phyloP scores from a whole-genome alignment of 2,329 filamentous ascomycete genomes.

The Pseudopithomyces maydicus region DNA sequence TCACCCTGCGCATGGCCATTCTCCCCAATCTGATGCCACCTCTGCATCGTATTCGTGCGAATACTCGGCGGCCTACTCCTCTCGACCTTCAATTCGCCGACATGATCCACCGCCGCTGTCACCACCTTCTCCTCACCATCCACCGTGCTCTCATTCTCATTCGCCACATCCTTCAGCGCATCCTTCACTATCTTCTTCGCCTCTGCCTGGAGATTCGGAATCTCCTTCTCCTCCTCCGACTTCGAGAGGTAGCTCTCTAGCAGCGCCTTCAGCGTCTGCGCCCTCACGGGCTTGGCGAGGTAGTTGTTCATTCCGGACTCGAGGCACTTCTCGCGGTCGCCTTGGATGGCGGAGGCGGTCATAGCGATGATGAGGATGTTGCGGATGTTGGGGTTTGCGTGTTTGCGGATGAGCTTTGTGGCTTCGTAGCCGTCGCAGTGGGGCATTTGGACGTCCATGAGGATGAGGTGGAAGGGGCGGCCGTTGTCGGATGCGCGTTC shows the following conservation, averaged over 20 bases:
- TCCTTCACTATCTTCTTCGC: constrained; percentile 51
- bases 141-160: neutral
- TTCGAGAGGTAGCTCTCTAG: constrained; percentile 70
- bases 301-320: constrained; percentile 98
- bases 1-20: neutral
- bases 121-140: neutral
- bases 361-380: constrained; percentile 94
- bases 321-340: constrained; percentile 93
- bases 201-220: constrained; percentile 52
- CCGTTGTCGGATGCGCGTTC: constrained; percentile 72
- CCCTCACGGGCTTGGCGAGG: constrained; percentile 91
- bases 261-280: constrained; percentile 83
- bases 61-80: constrained; percentile 10
- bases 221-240: constrained; percentile 41
- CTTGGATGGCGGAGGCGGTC: constrained; percentile 94
- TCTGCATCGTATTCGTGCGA: neutral
- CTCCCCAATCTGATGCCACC: neutral
- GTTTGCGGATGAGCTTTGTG: constrained; percentile 79
- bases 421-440: constrained; percentile 91
- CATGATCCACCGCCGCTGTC: neutral
- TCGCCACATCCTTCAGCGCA: constrained; percentile 25
- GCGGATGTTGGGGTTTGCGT: constrained; percentile 75
- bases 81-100: neutral
- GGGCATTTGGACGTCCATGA: constrained; percentile 98
- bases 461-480: constrained; percentile 81